These are phyloP conservation scores for Lodderomyces theae DNA, from an alignment of 1,139 yeast species.

Conservation along the genomic window DNA sequence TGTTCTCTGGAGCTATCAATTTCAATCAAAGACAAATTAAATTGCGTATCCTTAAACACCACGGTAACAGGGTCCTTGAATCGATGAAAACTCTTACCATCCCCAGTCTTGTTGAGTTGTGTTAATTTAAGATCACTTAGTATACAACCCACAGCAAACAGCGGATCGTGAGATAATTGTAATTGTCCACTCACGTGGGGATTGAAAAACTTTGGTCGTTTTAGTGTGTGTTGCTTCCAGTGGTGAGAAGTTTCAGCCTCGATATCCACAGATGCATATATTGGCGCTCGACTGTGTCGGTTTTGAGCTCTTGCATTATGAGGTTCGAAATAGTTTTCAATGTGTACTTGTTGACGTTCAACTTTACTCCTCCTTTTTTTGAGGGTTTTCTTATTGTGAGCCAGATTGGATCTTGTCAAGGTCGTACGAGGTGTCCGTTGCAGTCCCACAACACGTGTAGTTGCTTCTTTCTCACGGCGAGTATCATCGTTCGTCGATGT, in stretches of 20 bases:
- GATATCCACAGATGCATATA: slow-evolving; percentile 30
- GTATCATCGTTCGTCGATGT: not conserved
- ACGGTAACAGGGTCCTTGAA: slow-evolving; percentile 21
- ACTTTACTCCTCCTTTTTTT: not conserved
- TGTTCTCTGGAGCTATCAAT: slow-evolving; percentile 18
- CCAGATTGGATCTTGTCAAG: not conserved
- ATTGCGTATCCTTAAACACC: slow-evolving; percentile 20
- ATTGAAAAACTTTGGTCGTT: slow-evolving; percentile 1
- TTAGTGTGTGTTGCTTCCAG: not conserved
- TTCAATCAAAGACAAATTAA: slow-evolving; percentile 27
- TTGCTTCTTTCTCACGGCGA: not conserved
- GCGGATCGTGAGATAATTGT: slow-evolving; percentile 8
- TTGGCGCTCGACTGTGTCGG: slow-evolving; percentile 22
- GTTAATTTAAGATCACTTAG: slow-evolving; percentile 21
- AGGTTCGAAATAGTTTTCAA: slow-evolving; percentile 3
- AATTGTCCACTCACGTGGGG: not conserved
- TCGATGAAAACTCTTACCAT: slow-evolving; percentile 23
- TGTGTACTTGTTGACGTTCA: not conserved
- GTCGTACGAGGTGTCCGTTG: not conserved
- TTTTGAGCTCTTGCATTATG: slow-evolving; percentile 14
- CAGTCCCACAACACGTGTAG: not conserved
- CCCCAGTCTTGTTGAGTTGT: slow-evolving; percentile 15
- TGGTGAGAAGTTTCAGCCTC: slow-evolving; percentile 36
- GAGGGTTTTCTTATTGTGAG: not conserved
- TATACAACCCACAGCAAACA: slow-evolving; percentile 11